Evolutionary conservation across 805 yeast genomes (phyloP), one percentile per base, ranked within the genome.

Genomic region (Zygotorulaspora chibaensis): DNA sequence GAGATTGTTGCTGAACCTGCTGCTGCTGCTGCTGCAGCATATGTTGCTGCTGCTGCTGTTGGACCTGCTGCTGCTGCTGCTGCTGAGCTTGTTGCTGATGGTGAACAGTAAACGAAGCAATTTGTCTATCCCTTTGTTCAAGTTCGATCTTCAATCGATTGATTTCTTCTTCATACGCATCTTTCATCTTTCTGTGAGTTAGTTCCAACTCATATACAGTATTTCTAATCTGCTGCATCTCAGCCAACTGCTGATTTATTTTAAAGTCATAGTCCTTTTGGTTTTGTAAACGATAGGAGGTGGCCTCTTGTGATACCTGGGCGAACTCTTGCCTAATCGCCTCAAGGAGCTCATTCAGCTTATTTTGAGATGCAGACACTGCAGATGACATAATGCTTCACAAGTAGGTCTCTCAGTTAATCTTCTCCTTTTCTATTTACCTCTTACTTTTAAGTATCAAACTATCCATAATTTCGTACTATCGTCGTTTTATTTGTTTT

Each of bases 101-200:
- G 45, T 70, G 79, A 25, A 59, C 57, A 67, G 63, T 66, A 63
- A 60, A 52, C 11, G 62, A 51, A 1, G 59, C 56, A 34, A 71
- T 66, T 57, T 75, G 73, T 64, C 91, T 76, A 62, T 87, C 95
- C 57, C 90, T 75, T 60, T 76, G 79, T 58, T 88, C 96, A 54
- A 91, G 74, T 64, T 89, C 96, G 52, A 82, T 80, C 67, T 91
- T 89, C 67, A 91, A 76, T 56, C 93, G 76, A 62, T 80, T 72
- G 46, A 93, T 85, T 69, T 91, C 98, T 59, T 87, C 96, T 67
- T 91, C 97, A 68, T 91, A 93, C 38, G 90, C 89, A 61, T 91
- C 97, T 70, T 91, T 90, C 77, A 93, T 86, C 63, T 87, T 87
- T 57, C 96, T 77, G 71, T 91, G 98, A 33, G 96, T 91, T 77